Base-by-base conservation (phyloP, 257 asterid species). In the Verbena officinalis region DNA sequence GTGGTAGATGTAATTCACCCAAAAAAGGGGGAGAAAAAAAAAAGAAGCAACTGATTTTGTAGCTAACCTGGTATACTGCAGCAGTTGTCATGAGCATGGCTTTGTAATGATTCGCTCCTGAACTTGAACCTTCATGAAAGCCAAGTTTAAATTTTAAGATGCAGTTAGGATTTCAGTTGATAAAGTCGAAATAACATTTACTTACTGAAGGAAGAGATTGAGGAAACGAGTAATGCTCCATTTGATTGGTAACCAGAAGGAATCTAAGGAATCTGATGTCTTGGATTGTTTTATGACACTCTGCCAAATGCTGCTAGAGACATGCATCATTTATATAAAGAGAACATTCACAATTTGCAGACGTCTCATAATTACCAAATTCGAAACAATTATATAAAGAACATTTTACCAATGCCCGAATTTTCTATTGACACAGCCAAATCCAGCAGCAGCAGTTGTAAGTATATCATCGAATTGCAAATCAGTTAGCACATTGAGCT, bases 401-500 rank as follows among this genome's bases (percentile, higher is more conserved):
- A 11, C 65, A 58, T 36, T 69, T 76, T 75, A 90, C 97, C 97
- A 77, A 68, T 78, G 84, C 19, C 84, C 95, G 53, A 90, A 68
- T 80, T 90, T 94, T 83, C 99, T 81, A 72, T 82, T 90, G 12
- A 74, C 33, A 16, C 89, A 82, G 62, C 85, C 80, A 64, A 81
- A 67, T 64, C 77, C 83, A 65, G 69, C 73, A 55, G 81, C 67
- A 70, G 82, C 62, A 73, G 82, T 75, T 21, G 84, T 53, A 57
- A 82, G 77, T 56, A 72, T 67, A 64, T 78, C 80, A 73, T 90
- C 87, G 57, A 84, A 76, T 69, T 77, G 83, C 59, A 83, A 52
- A 69, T 88, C 84, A 44, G 76, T 74, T 40, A 88, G 86, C 70
- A 72, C 74, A 73, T 73, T 64, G 55, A 94, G 90, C 75, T 73